phyloP scores from a whole-genome alignment of 306 rosid genomes.

The Glycine soja region DNA sequence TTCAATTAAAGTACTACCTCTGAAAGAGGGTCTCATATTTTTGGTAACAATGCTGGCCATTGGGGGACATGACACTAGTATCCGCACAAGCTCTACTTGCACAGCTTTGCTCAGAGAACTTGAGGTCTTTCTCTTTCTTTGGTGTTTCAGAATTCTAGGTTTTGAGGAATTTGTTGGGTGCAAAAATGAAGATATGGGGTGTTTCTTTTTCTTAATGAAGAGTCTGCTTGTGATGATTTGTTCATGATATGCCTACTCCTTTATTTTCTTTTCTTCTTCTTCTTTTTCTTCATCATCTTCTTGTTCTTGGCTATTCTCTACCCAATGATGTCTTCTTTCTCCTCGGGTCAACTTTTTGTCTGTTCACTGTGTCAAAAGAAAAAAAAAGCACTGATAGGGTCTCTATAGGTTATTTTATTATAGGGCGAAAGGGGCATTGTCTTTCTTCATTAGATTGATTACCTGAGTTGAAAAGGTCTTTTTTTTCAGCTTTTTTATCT shows the following conservation, averaged over 20 bases:
- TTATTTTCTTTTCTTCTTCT: background rate
- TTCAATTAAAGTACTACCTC: slow-evolving; percentile 32
- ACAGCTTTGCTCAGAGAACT: slow-evolving; percentile 91
- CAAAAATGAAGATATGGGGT: background rate
- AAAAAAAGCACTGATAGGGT: slow-evolving; percentile 44
- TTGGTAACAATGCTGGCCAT: slow-evolving; percentile 76
- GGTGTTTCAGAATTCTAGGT: slow-evolving; percentile 9
- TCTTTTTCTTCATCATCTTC: background rate
- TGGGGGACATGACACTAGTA: slow-evolving; percentile 70
- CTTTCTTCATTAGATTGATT: slow-evolving; percentile 28
- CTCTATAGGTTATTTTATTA: slow-evolving; percentile 47
- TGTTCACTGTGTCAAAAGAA: slow-evolving; percentile 52
- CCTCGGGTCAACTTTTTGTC: slow-evolving; percentile 47
- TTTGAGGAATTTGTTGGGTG: slow-evolving; percentile 12
- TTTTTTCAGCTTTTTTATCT: too few species aligned
- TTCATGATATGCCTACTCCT: slow-evolving; percentile 34
- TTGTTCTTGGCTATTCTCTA: slow-evolving; percentile 53
- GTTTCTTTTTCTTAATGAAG: slow-evolving; percentile 31
- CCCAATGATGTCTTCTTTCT: slow-evolving; percentile 52
- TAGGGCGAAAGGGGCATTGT: slow-evolving; percentile 30
- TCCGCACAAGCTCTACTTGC: slow-evolving; percentile 70
- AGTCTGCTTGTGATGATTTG: slow-evolving; percentile 32
- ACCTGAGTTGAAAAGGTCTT: slow-evolving; percentile 41
- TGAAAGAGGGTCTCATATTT: slow-evolving; percentile 46
- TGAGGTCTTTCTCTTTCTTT: slow-evolving; percentile 66